Percentiles rank a stretch among this genome's conserved stretches.
Evolutionary conservation across 148 eudicot genomes (phyloP).

Genomic region (Pharnaceum exiguum): DNA sequence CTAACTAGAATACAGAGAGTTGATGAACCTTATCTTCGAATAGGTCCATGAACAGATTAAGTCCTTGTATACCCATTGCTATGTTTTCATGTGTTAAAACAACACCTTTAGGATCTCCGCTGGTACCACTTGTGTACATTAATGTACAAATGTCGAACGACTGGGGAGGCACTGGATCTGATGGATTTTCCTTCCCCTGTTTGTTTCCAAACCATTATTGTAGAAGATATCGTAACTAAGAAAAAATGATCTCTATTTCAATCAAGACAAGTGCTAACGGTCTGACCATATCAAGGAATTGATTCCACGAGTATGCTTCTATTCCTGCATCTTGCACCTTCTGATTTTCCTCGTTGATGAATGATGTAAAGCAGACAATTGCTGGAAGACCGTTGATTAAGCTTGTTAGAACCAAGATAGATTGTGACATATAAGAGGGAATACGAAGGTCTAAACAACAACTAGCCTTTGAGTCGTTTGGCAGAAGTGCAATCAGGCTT

Average conservation of each 20-base stretch:
- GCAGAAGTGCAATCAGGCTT: conserved; percentile 58
- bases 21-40: conserved; percentile 81
- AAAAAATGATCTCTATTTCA: neutral
- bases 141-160: conserved; percentile 64
- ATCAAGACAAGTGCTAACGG: neutral
- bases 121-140: conserved; percentile 99
- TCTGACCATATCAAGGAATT: conserved; percentile 60
- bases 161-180: conserved; percentile 58
- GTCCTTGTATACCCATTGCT: conserved; percentile 45
- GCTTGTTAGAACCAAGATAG: conserved; percentile 3
- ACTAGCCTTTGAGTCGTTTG: conserved; percentile 40
- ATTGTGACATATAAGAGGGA: neutral
- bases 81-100: conserved; percentile 82
- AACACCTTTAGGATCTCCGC: conserved; percentile 98
- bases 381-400: conserved; percentile 38
- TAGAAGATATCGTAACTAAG: neutral
- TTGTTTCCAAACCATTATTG: neutral
- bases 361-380: conserved; percentile 67
- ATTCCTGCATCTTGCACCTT: conserved; percentile 50
- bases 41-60: conserved; percentile 78
- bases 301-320: conserved; percentile 61
- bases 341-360: conserved; percentile 45
- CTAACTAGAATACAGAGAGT: neutral
- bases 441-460: neutral
- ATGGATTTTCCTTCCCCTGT: conserved; percentile 63